A percentile compares a stretch with the other conserved stretches of the same genome.
Conservation (phyloP, 2,329 filamentous ascomycete genomes). For the Aspergillus terreus region DNA sequence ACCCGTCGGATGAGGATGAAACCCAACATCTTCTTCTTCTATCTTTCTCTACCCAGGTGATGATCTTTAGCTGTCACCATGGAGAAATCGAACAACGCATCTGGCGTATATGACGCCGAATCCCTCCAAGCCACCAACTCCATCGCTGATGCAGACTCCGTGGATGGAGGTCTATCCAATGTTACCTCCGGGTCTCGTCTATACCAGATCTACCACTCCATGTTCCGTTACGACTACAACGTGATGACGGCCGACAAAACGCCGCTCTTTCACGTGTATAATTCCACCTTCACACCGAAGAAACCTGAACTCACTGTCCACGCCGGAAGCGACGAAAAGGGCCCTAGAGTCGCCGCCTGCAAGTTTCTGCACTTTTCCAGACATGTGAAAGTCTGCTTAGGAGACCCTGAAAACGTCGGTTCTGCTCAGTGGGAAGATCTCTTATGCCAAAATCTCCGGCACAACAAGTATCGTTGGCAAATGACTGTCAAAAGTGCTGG, state of each 20-base stretch:
- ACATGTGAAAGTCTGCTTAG: constrained; percentile 30
- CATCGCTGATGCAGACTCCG: not conserved
- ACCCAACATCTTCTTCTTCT: not conserved
- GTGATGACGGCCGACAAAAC: constrained; percentile 17
- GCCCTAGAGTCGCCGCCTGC: constrained; percentile 25
- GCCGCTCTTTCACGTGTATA: constrained; percentile 24
- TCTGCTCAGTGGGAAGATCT: constrained; percentile 29
- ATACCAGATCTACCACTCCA: constrained; percentile 23
- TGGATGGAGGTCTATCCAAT: not conserved
- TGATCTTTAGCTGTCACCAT: not conserved
- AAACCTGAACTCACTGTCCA: constrained; percentile 35
- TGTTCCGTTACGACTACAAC: constrained; percentile 21
- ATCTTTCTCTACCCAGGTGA: not conserved
- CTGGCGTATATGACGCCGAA: not conserved
- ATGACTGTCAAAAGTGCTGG: constrained; percentile 13
- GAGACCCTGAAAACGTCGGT: constrained; percentile 22
- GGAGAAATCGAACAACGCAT: not conserved
- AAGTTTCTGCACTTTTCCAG: constrained; percentile 33
- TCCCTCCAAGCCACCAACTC: not conserved
- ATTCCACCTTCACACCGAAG: constrained; percentile 24
- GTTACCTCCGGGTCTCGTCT: constrained; percentile 5
- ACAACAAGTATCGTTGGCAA: constrained; percentile 27
- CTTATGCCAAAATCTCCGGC: constrained; percentile 19
- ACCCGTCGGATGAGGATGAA: not conserved
- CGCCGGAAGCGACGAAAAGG: constrained; percentile 20